Percentiles rank a stretch among this genome's conserved stretches.
Evolutionary conservation across 2,329 filamentous ascomycete species (phyloP).

Genomic region (Lithohypha guttulata): DNA sequence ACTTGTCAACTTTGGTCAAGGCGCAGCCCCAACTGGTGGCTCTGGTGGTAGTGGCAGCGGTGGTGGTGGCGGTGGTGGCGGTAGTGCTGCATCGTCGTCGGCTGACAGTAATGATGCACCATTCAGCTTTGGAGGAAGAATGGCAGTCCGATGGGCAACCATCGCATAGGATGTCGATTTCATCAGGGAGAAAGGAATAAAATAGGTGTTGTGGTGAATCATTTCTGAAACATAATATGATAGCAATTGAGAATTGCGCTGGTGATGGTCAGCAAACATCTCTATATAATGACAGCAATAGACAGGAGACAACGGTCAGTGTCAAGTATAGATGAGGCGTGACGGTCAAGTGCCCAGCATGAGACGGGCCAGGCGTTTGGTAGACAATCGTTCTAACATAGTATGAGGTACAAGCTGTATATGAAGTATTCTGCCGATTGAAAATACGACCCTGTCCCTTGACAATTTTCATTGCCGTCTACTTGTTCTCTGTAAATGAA

Average conservation of each 20-base stretch:
- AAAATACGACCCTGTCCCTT: too few species aligned
- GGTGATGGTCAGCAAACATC: not conserved
- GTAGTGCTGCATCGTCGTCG: slow-evolving; percentile 11
- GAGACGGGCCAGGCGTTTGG: too few species aligned
- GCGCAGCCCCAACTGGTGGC: slow-evolving; percentile 18
- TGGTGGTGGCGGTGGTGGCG: slow-evolving; percentile 5
- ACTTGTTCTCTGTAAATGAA: too few species aligned
- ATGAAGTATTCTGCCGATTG: too few species aligned
- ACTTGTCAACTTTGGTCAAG: slow-evolving; percentile 26
- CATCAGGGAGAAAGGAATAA: not conserved
- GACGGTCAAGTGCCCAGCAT: not conserved
- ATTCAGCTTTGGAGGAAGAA: slow-evolving; percentile 17
- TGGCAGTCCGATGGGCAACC: slow-evolving; percentile 16
- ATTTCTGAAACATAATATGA: not conserved
- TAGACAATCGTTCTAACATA: not conserved
- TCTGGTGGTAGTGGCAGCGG: slow-evolving; percentile 9
- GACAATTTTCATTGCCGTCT: too few species aligned
- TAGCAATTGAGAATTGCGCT: slow-evolving; percentile 4
- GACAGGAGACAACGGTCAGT: too few species aligned
- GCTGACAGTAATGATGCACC: slow-evolving; percentile 10
- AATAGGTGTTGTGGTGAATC: too few species aligned
- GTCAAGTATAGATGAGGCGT: slow-evolving; percentile 1
- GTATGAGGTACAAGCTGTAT: too few species aligned
- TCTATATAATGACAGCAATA: slow-evolving; percentile 14
- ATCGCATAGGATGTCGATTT: too few species aligned